Percentiles rank a stretch among this genome's conserved stretches.
These are phyloP conservation scores for Kurtzmaniella quercitrusa DNA, from an alignment of 1,139 yeast genomes.

Conservation along the genomic window DNA sequence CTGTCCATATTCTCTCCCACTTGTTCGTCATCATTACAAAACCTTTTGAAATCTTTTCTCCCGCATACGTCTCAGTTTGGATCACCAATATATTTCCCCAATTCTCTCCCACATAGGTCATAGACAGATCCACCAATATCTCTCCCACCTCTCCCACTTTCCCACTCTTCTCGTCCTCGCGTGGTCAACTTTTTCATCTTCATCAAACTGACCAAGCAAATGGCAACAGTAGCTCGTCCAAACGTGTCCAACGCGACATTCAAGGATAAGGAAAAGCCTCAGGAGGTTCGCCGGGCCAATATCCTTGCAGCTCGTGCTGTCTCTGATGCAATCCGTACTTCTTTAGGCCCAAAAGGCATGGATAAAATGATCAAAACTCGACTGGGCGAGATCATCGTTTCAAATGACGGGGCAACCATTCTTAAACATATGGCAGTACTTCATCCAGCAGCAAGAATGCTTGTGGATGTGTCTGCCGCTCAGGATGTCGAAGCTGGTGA, in stretches of 20 bases:
- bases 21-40: conserved; percentile 1
- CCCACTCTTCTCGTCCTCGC: conserved; percentile 9
- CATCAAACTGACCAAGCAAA: not conserved
- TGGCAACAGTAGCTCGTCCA: conserved; percentile 5
- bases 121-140: not conserved
- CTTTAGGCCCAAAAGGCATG: conserved; percentile 98
- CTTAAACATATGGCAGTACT: conserved; percentile 95
- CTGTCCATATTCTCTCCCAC: not conserved
- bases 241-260: conserved; percentile 72
- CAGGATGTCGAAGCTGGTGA: conserved; percentile 99
- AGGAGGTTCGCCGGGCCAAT: conserved; percentile 90
- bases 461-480: conserved; percentile 95
- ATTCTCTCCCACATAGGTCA: not conserved
- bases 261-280: conserved; percentile 94
- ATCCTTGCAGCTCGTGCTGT: conserved; percentile 96
- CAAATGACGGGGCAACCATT: conserved; percentile 97
- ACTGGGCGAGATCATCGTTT: conserved; percentile 86
- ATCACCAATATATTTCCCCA: too few species aligned
- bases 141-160: not conserved
- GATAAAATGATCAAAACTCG: conserved; percentile 97
- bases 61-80: too few species aligned
- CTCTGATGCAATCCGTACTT: conserved; percentile 95
- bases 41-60: too few species aligned
- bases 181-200: conserved; percentile 2
- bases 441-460: conserved; percentile 98